Percentiles rank a stretch among this genome's conserved stretches.
Conservation (phyloP, 2,329 filamentous ascomycete species). For the Arthrobotrys megalospora region DNA sequence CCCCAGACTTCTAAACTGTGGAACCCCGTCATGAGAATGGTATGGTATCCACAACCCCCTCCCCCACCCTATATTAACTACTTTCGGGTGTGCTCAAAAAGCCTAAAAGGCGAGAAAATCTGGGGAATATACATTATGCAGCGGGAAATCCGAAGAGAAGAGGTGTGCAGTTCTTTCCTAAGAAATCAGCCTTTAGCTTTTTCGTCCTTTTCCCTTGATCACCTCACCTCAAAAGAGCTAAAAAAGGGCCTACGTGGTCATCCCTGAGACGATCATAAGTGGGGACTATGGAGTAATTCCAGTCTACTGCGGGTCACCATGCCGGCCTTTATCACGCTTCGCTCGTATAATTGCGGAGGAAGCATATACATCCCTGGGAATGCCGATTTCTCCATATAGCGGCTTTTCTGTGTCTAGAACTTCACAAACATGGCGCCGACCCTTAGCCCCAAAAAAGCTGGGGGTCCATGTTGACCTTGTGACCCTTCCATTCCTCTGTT, state of each 20-base stretch:
- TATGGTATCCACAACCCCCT: slow-evolving; percentile 32
- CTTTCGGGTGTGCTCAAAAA: slow-evolving; percentile 44
- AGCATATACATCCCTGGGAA: slow-evolving; percentile 48
- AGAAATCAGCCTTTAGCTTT: slow-evolving; percentile 20
- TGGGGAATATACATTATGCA: slow-evolving; percentile 61
- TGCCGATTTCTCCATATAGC: slow-evolving; percentile 15
- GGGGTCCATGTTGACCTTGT: slow-evolving; percentile 58
- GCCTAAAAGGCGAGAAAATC: slow-evolving; percentile 55
- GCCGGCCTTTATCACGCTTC: slow-evolving; percentile 35
- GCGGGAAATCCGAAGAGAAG: slow-evolving; percentile 50
- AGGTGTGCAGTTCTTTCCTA: slow-evolving; percentile 16
- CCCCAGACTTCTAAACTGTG: slow-evolving; percentile 12
- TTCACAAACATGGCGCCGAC: slow-evolving; percentile 32
- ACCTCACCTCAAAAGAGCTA: slow-evolving; percentile 21
- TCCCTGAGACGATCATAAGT: slow-evolving; percentile 61
- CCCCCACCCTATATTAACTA: slow-evolving; percentile 40
- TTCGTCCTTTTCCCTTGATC: slow-evolving; percentile 10
- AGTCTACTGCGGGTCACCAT: slow-evolving; percentile 44
- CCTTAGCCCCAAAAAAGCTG: slow-evolving; percentile 19
- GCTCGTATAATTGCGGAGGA: slow-evolving; percentile 59
- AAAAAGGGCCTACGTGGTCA: slow-evolving; percentile 60
- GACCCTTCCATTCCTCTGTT: slow-evolving; percentile 34
- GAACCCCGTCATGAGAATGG: slow-evolving; percentile 27
- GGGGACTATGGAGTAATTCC: slow-evolving; percentile 45
- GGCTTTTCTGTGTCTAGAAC: slow-evolving; percentile 44